phyloP scores from a whole-genome alignment of 495 filamentous ascomycete species.

The Neurospora pannonica region DNA sequence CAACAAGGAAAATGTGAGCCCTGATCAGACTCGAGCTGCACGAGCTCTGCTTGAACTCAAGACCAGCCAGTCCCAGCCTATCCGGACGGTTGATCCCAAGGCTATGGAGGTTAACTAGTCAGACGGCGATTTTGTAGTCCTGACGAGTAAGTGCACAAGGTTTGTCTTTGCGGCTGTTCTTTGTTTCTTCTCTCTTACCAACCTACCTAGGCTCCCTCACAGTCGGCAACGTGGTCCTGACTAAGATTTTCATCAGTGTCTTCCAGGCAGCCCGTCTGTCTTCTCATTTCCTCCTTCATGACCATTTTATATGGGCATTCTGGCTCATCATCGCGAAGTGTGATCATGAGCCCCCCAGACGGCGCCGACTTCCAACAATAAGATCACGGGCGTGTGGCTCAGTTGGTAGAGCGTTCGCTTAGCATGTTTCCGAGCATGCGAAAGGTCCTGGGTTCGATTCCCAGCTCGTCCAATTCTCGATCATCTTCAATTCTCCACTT shows the following conservation, averaged over 20 bases:
- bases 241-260: background rate
- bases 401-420: background rate
- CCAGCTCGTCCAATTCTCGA: background rate
- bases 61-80: too few relatives aligned
- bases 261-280: background rate
- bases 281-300: background rate
- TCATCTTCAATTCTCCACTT: background rate
- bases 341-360: background rate
- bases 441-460: background rate
- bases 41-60: too few relatives aligned
- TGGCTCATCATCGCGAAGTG: too few relatives aligned
- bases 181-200: background rate
- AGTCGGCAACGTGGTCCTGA: background rate
- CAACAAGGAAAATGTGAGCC: too few relatives aligned
- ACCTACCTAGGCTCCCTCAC: background rate
- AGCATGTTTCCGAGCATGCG: background rate
- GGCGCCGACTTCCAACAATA: background rate
- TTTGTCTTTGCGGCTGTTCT: background rate
- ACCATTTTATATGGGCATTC: background rate
- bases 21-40: too few relatives aligned
- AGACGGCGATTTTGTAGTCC: too few relatives aligned
- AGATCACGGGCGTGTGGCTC: background rate
- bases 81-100: too few relatives aligned
- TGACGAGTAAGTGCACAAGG: background rate
- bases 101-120: too few relatives aligned